Evolutionary conservation across 768 basidiomycete genomes (phyloP).

Genomic region (Serendipita sp.): DNA sequence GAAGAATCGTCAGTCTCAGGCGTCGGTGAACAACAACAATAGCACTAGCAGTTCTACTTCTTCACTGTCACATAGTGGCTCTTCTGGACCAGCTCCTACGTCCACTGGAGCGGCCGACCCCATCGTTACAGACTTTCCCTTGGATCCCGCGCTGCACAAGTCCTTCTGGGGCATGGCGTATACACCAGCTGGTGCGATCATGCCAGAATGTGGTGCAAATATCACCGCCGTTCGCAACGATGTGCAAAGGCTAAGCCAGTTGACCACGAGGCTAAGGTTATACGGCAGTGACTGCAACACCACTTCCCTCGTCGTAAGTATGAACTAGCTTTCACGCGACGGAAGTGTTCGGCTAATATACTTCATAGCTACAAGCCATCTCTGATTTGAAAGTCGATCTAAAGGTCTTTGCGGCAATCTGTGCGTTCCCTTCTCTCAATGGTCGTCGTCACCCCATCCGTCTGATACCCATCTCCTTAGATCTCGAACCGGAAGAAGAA

Average conservation of each 20-base stretch:
- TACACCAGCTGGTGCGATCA: constrained; percentile 6
- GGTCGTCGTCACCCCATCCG: too few species aligned
- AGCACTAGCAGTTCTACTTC: not conserved
- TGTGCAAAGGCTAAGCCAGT: not conserved
- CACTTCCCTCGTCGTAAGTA: not conserved
- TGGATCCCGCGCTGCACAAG: not conserved
- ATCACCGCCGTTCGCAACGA: not conserved
- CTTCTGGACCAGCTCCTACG: not conserved
- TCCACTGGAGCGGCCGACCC: not conserved
- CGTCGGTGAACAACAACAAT: not conserved
- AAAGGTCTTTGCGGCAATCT: constrained; percentile 3
- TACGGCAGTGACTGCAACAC: constrained; percentile 6
- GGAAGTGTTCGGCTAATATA: not conserved
- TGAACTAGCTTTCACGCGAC: too few species aligned
- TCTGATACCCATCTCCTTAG: not conserved
- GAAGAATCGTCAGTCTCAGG: not conserved
- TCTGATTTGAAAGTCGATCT: constrained; percentile 6
- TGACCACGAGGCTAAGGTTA: not conserved
- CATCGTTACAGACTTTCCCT: not conserved
- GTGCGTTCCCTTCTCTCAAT: too few species aligned
- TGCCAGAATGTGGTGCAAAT: constrained; percentile 9
- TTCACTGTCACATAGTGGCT: not conserved
- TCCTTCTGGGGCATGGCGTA: constrained; percentile 7
- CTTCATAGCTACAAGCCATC: constrained; percentile 7
- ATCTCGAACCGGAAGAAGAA: not conserved